These are phyloP conservation scores for Lactarius quietus DNA, from an alignment of 768 basidiomycete species.

Conservation along the genomic window DNA sequence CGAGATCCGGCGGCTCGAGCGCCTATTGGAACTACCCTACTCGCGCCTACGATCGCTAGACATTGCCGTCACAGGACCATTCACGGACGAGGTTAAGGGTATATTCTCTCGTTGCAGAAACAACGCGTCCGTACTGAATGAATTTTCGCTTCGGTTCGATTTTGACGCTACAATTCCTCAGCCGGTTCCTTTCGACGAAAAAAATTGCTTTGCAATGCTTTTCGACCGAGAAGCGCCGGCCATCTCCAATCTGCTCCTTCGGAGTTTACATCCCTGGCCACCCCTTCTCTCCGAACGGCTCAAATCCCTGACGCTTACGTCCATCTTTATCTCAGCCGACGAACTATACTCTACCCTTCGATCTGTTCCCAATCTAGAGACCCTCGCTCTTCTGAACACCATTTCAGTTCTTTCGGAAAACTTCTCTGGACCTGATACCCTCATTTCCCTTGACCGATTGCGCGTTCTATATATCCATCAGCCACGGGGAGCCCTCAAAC, in stretches of 20 bases:
- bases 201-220: conserved; percentile 20
- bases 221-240: conserved; percentile 11
- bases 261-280: conserved; percentile 20
- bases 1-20: conserved; percentile 12
- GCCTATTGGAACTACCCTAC: conserved; percentile 11
- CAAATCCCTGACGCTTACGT: conserved; percentile 16
- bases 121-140: conserved; percentile 20
- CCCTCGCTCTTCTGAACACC: conserved; percentile 18
- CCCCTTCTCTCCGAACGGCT: conserved; percentile 20
- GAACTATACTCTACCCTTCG: conserved; percentile 21
- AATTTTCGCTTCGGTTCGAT: conserved; percentile 23
- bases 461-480: conserved; percentile 18
- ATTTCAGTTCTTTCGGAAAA: conserved; percentile 19
- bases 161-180: conserved; percentile 20
- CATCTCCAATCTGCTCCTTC: conserved; percentile 15
- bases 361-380: conserved; percentile 19
- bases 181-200: conserved; percentile 16
- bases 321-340: conserved; percentile 21
- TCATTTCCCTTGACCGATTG: conserved; percentile 16
- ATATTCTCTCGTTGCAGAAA: conserved; percentile 22
- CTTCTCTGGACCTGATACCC: conserved; percentile 15
- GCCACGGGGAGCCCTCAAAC: conserved; percentile 17
- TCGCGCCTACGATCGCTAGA: conserved; percentile 12
- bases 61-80: conserved; percentile 3
- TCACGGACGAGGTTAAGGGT: conserved; percentile 24